Evolutionary conservation across 441 rosid species (phyloP).

Genomic region (Croton laevigatus): DNA sequence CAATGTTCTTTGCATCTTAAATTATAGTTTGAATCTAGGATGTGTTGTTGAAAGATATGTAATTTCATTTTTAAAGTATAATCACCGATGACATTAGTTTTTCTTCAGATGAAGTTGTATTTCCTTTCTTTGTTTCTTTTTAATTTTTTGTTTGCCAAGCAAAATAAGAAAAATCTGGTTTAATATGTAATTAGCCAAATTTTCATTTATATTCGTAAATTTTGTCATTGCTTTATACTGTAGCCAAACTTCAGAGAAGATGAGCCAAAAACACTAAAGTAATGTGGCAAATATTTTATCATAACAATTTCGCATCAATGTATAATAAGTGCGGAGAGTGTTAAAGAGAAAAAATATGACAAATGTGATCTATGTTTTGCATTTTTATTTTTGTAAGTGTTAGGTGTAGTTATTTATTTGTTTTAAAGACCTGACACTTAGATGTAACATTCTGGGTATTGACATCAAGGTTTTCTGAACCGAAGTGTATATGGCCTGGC

Average conservation of each 20-base stretch:
- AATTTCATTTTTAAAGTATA: background rate
- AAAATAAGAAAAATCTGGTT: no score
- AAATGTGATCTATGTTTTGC: background rate
- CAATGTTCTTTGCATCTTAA: background rate
- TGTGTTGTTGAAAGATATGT: background rate
- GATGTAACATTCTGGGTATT: background rate
- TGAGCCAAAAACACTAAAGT: no score
- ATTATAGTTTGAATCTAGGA: no score
- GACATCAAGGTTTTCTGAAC: background rate
- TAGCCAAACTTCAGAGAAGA: no score
- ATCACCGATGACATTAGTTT: background rate
- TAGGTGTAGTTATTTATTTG: background rate
- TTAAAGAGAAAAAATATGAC: background rate
- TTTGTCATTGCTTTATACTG: no score
- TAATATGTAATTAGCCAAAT: no score
- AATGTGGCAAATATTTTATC: background rate
- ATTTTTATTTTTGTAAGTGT: background rate
- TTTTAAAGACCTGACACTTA: background rate
- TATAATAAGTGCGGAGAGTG: background rate
- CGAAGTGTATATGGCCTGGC: background rate
- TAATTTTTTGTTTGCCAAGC: background rate
- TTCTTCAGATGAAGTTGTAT: background rate
- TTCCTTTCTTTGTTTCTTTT: background rate
- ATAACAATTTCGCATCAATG: background rate
- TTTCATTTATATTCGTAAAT: no score